Percentiles rank a stretch among this genome's conserved stretches.
phyloP scores from a whole-genome alignment of 257 asterid species.

The Solanum clarkiae region DNA sequence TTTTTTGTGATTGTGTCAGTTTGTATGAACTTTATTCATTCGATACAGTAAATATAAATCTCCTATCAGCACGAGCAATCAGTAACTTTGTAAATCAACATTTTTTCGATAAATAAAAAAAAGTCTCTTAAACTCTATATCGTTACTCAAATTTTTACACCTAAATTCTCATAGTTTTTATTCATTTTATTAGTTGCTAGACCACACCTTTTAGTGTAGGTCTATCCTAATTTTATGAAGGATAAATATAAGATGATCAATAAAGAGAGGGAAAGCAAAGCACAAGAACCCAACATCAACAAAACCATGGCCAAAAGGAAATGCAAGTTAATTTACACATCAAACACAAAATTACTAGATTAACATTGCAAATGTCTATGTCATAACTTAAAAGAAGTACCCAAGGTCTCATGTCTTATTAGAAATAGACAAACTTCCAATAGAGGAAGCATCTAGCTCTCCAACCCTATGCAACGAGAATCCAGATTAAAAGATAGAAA shows the following conservation, averaged over 20 bases:
- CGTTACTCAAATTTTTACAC: background rate
- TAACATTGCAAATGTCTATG: background rate
- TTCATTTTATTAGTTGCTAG: background rate
- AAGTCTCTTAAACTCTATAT: background rate
- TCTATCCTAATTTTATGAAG: background rate
- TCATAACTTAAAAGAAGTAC: background rate
- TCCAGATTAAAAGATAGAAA: background rate
- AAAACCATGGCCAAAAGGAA: background rate
- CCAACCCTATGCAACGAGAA: background rate
- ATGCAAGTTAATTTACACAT: background rate
- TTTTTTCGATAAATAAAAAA: background rate
- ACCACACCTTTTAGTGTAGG: background rate
- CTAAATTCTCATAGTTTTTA: background rate
- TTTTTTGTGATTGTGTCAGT: background rate
- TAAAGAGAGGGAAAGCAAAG: background rate
- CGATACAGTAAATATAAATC: fast-evolving
- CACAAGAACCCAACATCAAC: background rate
- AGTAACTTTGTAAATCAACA: background rate
- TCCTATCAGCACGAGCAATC: background rate
- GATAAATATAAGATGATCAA: background rate
- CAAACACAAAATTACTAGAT: background rate
- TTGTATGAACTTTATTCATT: background rate
- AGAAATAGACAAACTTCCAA: background rate
- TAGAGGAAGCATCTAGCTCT: background rate
- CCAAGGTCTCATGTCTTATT: background rate